These are phyloP conservation scores for Talaromyces sp. DNA, from an alignment of 2,329 filamentous ascomycete genomes.

Conservation along the genomic window DNA sequence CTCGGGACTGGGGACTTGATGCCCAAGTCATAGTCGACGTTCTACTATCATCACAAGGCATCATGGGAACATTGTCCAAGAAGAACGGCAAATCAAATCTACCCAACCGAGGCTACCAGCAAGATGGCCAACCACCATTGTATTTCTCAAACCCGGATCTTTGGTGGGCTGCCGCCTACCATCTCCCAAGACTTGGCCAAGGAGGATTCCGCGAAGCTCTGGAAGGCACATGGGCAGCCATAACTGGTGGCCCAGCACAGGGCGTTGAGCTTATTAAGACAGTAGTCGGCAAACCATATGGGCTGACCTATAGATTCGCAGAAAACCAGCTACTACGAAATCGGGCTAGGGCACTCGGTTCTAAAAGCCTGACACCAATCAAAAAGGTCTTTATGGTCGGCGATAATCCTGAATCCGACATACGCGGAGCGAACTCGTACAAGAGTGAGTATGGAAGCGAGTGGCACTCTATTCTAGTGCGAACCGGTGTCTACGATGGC, in stretches of 20 bases:
- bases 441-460: constrained; percentile 60
- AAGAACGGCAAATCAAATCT: constrained; percentile 63
- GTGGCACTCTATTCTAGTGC: constrained; percentile 73
- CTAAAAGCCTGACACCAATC: constrained; percentile 44
- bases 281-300: constrained; percentile 77
- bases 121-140: constrained; percentile 71
- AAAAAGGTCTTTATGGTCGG: constrained; percentile 89
- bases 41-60: constrained; percentile 70
- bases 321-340: constrained; percentile 66
- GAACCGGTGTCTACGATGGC: constrained; percentile 69
- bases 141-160: constrained; percentile 91
- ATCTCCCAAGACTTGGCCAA: constrained; percentile 81
- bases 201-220: constrained; percentile 83
- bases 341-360: constrained; percentile 46
- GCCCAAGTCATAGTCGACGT: constrained; percentile 79
- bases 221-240: constrained; percentile 69
- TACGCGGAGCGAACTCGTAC: constrained; percentile 78
- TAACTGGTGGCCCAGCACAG: constrained; percentile 56
- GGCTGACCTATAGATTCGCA: constrained; percentile 75
- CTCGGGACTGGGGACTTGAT: constrained; percentile 92
- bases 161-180: constrained; percentile 81
- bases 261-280: constrained; percentile 56
- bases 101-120: constrained; percentile 73
- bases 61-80: constrained; percentile 71
- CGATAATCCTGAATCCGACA: constrained; percentile 85